Evolutionary conservation across 345 rosid species (phyloP), one percentile per base, ranked within the genome.

Genomic region (Brassica cretica): DNA sequence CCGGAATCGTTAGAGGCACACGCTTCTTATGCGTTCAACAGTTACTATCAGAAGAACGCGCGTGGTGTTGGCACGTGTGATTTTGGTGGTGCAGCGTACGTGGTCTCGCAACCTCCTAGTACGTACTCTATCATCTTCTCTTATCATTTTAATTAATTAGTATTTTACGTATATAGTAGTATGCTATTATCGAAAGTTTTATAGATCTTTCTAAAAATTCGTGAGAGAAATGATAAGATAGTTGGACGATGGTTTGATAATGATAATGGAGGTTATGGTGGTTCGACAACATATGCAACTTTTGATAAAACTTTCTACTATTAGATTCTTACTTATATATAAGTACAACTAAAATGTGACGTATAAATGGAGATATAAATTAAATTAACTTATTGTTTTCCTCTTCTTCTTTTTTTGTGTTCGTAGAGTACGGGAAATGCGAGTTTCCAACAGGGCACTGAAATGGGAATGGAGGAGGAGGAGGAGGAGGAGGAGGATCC

Each of bases 11-110:
- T 93, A 1, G 93, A 78, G 71, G 96, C 99, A 0, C 99, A 96
- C 77, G 96, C 99, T 4, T 90, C 98, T 9, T 96, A 73, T 94
- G 98, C 98, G 0, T 92, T 92, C 80, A 92, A 94, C 78, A 89
- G 97, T 78, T 92, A 88, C 41, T 94, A 91, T 59, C 98, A 94
- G 89, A 92, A 85, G 82, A 85, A 88, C 16, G 80, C 76, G 7
- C 97, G 98, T 37, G 74, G 59, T 14, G 30, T 72, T 41, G 98
- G 98, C 60, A 81, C 89, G 69, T 94, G 98, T 64, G 84, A 9
- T 8, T 96, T 96, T 80, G 89, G 88, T 9, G 97, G 97, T 56
- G 84, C 91, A 8, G 97, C 96, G 25, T 86, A 78, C 74, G 92
- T 93, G 35, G 96, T 88, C 84, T 82, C 89, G 6, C 91, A 91